phyloP scores from a whole-genome alignment of 2,329 filamentous ascomycete genomes.

The Fusarium tanahbumbuense region DNA sequence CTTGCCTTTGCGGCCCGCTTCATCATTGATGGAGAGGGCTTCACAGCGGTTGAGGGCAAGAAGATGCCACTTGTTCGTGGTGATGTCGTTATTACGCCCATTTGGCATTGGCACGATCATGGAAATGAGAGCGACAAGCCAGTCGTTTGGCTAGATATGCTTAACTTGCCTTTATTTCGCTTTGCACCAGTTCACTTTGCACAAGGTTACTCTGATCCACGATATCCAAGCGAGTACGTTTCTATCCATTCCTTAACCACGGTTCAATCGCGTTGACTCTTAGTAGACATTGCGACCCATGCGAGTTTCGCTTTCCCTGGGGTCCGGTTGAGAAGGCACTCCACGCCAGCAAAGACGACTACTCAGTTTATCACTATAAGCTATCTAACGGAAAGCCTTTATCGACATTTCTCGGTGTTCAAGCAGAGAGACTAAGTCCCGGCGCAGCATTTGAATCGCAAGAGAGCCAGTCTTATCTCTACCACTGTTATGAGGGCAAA shows the following conservation, averaged over 20 bases:
- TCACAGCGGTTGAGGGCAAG: constrained; percentile 67
- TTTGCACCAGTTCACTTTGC: constrained; percentile 66
- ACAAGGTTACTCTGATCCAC: constrained; percentile 58
- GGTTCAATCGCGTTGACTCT: no score
- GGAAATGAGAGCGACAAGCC: constrained; percentile 66
- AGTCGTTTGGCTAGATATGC: constrained; percentile 68
- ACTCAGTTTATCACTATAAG: constrained; percentile 53
- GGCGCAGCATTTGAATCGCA: constrained; percentile 51
- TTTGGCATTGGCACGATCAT: constrained; percentile 71
- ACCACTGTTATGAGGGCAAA: constrained; percentile 63
- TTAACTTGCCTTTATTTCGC: constrained; percentile 64
- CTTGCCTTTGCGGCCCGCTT: constrained; percentile 68
- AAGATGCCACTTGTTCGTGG: constrained; percentile 63
- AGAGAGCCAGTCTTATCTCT: constrained; percentile 63
- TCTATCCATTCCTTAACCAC: no score
- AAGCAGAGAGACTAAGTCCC: constrained; percentile 60
- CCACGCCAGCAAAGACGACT: constrained; percentile 46
- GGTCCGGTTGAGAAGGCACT: constrained; percentile 54
- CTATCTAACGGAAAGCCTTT: constrained; percentile 48
- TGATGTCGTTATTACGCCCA: constrained; percentile 68
- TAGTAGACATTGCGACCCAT: constrained; percentile 50
- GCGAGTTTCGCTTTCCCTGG: constrained; percentile 59
- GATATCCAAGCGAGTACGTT: constrained; percentile 61
- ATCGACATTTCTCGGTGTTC: constrained; percentile 60
- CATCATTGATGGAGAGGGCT: constrained; percentile 68